Percentiles rank a stretch among this genome's conserved stretches.
Conservation (phyloP, 768 basidiomycete genomes). For the Trametes punicea region DNA sequence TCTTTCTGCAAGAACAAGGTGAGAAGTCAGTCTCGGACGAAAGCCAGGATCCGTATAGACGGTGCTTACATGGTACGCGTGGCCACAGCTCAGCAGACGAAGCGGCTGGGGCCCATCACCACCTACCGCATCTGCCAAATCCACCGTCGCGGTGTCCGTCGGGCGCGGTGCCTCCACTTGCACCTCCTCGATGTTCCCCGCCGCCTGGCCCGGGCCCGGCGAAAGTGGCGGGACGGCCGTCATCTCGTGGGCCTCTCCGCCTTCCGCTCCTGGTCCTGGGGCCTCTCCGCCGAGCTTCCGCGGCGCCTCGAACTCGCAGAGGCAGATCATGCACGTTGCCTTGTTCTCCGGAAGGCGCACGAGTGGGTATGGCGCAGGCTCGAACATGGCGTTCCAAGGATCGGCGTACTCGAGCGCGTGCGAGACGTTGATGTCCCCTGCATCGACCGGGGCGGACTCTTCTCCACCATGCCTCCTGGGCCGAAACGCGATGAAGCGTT, state of each 20-base stretch:
- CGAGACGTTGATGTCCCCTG: background rate
- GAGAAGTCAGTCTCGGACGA: background rate
- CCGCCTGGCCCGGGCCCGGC: background rate
- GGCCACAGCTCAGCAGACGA: constrained; percentile 72
- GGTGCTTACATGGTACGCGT: constrained; percentile 81
- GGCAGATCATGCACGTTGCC: constrained; percentile 79
- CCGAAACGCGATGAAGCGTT: constrained; percentile 1
- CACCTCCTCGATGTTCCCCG: background rate
- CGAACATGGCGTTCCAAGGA: constrained; percentile 76
- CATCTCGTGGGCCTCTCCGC: constrained; percentile 12
- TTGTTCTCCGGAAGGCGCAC: constrained; percentile 78
- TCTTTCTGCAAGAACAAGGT: constrained; percentile 3
- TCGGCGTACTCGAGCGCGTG: background rate
- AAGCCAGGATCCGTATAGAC: background rate
- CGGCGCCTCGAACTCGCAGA: constrained; percentile 83
- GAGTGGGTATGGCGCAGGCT: constrained; percentile 72
- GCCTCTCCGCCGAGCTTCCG: constrained; percentile 19
- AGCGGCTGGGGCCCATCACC: constrained; percentile 76
- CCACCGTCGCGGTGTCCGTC: constrained; percentile 2
- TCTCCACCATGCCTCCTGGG: background rate
- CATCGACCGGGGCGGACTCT: background rate
- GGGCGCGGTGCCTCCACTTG: constrained; percentile 2
- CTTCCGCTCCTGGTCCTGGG: constrained; percentile 27
- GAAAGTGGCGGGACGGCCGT: background rate
- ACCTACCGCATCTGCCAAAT: constrained; percentile 1